Evolutionary conservation across 1,284 basidiomycete species (phyloP).

Genomic region (Microbotryum lychnidis-dioicae): DNA sequence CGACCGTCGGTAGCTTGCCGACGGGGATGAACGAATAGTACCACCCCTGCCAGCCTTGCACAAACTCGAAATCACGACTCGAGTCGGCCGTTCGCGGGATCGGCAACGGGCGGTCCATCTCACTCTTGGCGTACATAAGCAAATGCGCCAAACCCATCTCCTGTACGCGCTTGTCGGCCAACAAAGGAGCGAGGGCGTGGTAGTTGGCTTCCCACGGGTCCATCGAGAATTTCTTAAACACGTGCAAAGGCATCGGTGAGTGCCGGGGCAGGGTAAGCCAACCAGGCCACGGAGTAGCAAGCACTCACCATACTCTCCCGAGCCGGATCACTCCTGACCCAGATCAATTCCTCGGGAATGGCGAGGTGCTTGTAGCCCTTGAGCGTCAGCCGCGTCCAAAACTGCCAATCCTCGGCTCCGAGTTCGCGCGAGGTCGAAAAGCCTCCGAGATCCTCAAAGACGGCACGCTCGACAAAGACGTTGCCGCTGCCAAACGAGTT

Average conservation of each 20-base stretch:
- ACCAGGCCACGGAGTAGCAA: too few species aligned
- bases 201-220: conserved; percentile 28
- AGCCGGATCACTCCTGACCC: conserved; percentile 18
- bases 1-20: conserved; percentile 2
- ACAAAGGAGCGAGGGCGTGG: conserved; percentile 19
- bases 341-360: conserved; percentile 28
- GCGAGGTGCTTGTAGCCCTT: conserved; percentile 7
- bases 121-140: conserved; percentile 22
- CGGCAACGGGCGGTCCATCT: conserved; percentile 3
- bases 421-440: conserved; percentile 30
- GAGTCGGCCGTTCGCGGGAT: conserved; percentile 21
- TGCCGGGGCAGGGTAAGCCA: too few species aligned
- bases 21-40: conserved; percentile 24
- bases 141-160: conserved; percentile 22
- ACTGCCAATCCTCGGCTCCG: conserved; percentile 30
- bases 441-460: conserved; percentile 22
- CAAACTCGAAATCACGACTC: conserved; percentile 19
- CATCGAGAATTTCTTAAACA: conserved; percentile 30
- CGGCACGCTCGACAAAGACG: conserved; percentile 21
- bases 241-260: background rate
- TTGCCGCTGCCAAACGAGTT: conserved; percentile 31
- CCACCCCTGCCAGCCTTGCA: conserved; percentile 29
- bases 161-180: conserved; percentile 25
- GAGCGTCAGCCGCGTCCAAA: conserved; percentile 20
- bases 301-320: conserved; percentile 22